These are phyloP conservation scores for Gracilaria gracilis DNA, from an alignment of 23 red algal genomes.

Conservation along the genomic window DNA sequence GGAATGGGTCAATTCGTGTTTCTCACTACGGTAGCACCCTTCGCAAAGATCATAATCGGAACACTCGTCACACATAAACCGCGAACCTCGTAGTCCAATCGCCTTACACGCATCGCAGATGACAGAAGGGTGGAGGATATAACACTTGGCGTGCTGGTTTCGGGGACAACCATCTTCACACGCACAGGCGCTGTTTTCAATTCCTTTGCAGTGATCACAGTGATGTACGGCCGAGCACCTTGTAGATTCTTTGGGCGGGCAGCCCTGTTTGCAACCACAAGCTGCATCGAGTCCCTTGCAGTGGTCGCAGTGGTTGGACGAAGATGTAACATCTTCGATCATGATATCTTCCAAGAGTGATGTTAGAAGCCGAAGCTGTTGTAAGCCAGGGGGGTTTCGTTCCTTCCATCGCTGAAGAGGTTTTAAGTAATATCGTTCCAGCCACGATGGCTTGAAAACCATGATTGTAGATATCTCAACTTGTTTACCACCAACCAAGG, in stretches of 20 bases:
- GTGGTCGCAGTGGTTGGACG: constrained; percentile 18
- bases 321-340: neutral
- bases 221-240: neutral
- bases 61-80: constrained; percentile 9
- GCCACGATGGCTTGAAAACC: constrained; percentile 2
- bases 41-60: constrained; percentile 36
- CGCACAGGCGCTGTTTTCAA: neutral
- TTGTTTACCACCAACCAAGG: constrained; percentile 24
- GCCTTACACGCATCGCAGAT: constrained; percentile 5
- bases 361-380: neutral
- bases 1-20: constrained; percentile 6
- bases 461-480: constrained; percentile 4
- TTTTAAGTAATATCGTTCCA: neutral
- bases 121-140: neutral
- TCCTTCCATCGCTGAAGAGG: neutral
- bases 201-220: neutral
- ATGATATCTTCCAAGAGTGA: neutral
- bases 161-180: neutral
- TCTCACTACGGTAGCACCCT: neutral
- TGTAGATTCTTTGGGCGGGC: neutral
- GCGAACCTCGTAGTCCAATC: neutral
- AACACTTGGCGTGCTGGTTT: neutral
- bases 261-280: neutral
- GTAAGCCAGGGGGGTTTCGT: neutral
- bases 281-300: neutral